phyloP scores from a whole-genome alignment of 2,329 filamentous ascomycete species.

The Colletotrichum navitas region DNA sequence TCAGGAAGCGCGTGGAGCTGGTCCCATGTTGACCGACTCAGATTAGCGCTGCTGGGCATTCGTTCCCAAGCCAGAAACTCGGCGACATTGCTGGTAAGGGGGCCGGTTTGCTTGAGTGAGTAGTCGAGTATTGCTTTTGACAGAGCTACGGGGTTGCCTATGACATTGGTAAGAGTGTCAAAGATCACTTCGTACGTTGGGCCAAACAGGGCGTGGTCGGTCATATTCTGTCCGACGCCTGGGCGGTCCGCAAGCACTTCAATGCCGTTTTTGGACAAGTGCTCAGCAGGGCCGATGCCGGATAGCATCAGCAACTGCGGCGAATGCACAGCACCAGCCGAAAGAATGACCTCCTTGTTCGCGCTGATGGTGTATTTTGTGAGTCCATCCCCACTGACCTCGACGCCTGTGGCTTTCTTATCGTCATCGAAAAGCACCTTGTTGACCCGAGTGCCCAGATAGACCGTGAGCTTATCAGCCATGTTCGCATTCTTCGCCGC shows the following conservation, averaged over 20 bases:
- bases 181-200: conserved; percentile 38
- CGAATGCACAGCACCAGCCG: conserved; percentile 29
- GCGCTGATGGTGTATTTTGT: conserved; percentile 34
- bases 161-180: conserved; percentile 37
- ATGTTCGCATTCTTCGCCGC: conserved; percentile 45
- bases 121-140: not conserved
- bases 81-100: conserved; percentile 40
- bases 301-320: conserved; percentile 38
- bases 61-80: conserved; percentile 47
- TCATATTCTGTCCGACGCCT: conserved; percentile 85
- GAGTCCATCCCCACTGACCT: conserved; percentile 45
- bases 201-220: conserved; percentile 68
- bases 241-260: conserved; percentile 65
- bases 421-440: conserved; percentile 58
- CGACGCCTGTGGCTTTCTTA: conserved; percentile 57
- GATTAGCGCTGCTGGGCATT: conserved; percentile 46
- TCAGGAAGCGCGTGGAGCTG: conserved; percentile 44
- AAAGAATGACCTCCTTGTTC: conserved; percentile 29
- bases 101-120: conserved; percentile 1
- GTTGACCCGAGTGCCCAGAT: conserved; percentile 56
- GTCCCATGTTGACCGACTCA: conserved; percentile 17
- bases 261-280: conserved; percentile 54
- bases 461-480: conserved; percentile 54
- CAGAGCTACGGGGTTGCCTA: conserved; percentile 2
- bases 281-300: conserved; percentile 57